Conservation (phyloP, 1,284 basidiomycete genomes). For the Anthracocystis panici-leucophaei region DNA sequence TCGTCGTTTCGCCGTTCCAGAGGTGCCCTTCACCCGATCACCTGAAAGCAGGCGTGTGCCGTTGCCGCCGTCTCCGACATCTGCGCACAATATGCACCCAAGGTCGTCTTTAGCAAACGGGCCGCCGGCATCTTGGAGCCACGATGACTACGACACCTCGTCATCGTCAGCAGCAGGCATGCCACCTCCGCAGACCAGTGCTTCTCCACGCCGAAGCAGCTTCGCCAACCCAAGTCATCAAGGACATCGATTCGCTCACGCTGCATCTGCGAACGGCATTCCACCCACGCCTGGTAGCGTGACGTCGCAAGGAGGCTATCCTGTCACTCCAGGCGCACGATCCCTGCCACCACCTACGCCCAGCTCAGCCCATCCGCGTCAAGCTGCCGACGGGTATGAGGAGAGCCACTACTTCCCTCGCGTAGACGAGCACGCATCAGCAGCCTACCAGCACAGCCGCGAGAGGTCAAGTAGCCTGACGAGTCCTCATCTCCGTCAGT, state of each 20-base stretch:
- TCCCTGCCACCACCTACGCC: constrained; percentile 37
- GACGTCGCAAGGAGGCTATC: constrained; percentile 24
- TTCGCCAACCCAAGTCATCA: constrained; percentile 9
- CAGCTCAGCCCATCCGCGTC: constrained; percentile 8
- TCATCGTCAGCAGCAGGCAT: constrained; percentile 22
- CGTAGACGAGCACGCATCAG: constrained; percentile 7
- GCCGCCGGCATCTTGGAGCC: constrained; percentile 10
- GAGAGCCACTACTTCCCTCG: constrained; percentile 47
- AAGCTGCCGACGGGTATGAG: constrained; percentile 15
- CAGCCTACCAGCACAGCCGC: constrained; percentile 6
- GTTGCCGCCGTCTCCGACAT: constrained; percentile 36
- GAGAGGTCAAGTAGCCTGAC: constrained; percentile 27
- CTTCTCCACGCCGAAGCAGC: constrained; percentile 35
- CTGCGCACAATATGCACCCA: constrained; percentile 13
- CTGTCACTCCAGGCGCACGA: constrained; percentile 37
- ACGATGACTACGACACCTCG: constrained; percentile 20
- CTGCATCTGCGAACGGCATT: constrained; percentile 21
- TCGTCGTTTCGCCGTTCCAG: constrained; percentile 48
- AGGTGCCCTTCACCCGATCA: constrained; percentile 37
- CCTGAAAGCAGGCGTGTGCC: constrained; percentile 37
- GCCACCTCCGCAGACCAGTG: constrained; percentile 32
- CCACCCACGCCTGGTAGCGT: constrained; percentile 36
- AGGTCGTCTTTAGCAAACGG: constrained; percentile 1
- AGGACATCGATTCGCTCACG: constrained; percentile 13
- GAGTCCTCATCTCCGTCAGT: constrained; percentile 27